Evolutionary conservation across 352 stramenopile species (phyloP), one percentile per base, ranked within the genome.

Genomic region (Phytophthora pluvialis): DNA sequence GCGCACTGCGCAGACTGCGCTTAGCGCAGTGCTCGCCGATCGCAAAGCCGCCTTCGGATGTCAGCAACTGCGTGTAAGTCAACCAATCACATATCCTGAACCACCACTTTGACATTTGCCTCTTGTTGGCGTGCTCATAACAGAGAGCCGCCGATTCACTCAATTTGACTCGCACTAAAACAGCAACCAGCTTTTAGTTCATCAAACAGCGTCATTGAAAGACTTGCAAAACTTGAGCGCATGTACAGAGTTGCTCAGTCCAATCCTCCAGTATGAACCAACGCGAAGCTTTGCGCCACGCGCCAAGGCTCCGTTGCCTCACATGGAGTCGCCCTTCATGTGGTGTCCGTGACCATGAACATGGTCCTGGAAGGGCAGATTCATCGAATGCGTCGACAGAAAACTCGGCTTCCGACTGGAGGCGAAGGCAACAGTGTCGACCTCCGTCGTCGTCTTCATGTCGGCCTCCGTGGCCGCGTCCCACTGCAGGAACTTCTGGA

Each of bases 341-440:
- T 49, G 40, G 40, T 65, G 42, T 50, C 40, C 40, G 18, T 65
- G 40, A 4, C 40, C 55, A 16, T 70, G 62, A 28, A 61, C 49
- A 16, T 73, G 68, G 1, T 39, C 32, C 31, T 62, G 55, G 48
- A 87, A 83, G 0, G 80, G 80, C 39, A 89, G 64, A 69, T 89
- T 89, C 78, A 89, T 89, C n/a, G 80, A 89, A 67, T 87, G 69
- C 18, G 69, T 58, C n/a, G 78, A 87, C 25, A 87, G 55, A 18
- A 84, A 55, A 0, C 66, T 50, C 10, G 78, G 80, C 5, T 70
- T 68, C 39, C 68, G 66, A 16, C 46, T 68, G 49, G 70, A 67
- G 10, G 44, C 62, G 31, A 65, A 83, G 13, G 43, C 31, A 29
- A 68, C 53, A 13, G 72, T 64, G 44, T 86, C 83, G 13, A 43